Base-by-base conservation (phyloP, 768 basidiomycete species). In the Tremella mesenterica region DNA sequence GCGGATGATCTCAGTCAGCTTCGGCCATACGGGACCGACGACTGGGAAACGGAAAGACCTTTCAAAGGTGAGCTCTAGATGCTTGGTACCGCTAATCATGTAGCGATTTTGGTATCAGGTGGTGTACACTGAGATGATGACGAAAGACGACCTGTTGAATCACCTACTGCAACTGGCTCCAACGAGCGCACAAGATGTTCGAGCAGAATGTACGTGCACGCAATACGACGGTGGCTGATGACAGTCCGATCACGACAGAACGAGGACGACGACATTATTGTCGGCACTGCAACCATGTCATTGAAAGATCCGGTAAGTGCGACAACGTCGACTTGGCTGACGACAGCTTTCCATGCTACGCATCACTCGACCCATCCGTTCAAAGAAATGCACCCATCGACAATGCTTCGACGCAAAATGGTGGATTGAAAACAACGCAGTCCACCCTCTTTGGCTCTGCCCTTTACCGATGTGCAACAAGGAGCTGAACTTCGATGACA, bases 371-470 rank as follows among this genome's bases (percentile, higher is more conserved):
- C 93, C 95, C 7, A 84, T 86, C 70, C 86, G 93, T 27, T 92
- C 95, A 0, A 79, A 76, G n/a, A 77, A 79, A 54, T 97, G 95
- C 66, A 82, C 86, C 31, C 95, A 97, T 73, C 76, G 86, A 6
- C 87, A 91, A 62, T 99, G 95, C 71, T 99, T 97, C 74, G 95
- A 99, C 73, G 91, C 91, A 0, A 79, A 79, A 16, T 88, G 86
- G 34, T 99, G 91, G 91, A 88, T 85, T 66, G 84, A 85, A 4
- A 83, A 93, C 70, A 97, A 95, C 82, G 88, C 93, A 66, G 85
- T 88, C 75, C 96, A 91, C 8, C 95, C 93, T 1, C 91, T 90
- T 27, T 99, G 88, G 85, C 73, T 85, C 43, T 97, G 95, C 73
- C 38, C 38, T 8, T 23, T 41, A n/a, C 93, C 95, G 25, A 85